Base-by-base conservation (phyloP, 129 eudicot genomes). In the Centrapalus pauciflorus region DNA sequence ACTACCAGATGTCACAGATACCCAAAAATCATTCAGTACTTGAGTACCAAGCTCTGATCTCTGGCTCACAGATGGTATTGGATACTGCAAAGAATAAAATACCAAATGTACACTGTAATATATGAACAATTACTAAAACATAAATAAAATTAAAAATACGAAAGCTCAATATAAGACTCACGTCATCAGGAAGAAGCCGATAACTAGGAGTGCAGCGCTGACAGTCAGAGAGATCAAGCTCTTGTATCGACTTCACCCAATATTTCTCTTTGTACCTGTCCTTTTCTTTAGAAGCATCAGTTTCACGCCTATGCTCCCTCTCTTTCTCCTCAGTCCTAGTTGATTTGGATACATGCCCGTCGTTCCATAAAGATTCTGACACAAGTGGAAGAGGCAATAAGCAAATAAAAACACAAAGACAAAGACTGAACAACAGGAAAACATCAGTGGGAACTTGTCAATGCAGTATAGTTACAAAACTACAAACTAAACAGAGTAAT, bases 1-100 rank as follows among this genome's bases (percentile, higher is more conserved):
- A 71, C 99, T 94, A 32, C 99, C 99, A 50, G 97, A 89, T 23
- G 99, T 94, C 70, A 94, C 99, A 59, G 99, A 94, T 14, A 94
- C 99, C 99, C 99, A 94, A 38, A 84, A 78, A 72, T 94, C 99
- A 72, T 94, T 94, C 65, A 94, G 57, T 19, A 94, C 97, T 71
- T 89, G 86, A 14, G 83, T 83, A 50, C 97, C 99, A 64, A 89
- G 87, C 69, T 89, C 97, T 13, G 99, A 86, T 67, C 93, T 83
- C 74, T 89, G 95, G 76, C 99, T 89, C 59, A 89, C 97, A 43
- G 80, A 57, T 23, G 93, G 87, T 66, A 89, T 89, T 34, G 99
- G 99, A 81, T 94, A 94, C 99, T 94, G 86, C 62, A 69, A 8
- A 48, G 34, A 4, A 41, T 13, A 3, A 28, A 55, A 56, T 20